Conservation (phyloP, 1,139 yeast species). For the Candida sojae region DNA sequence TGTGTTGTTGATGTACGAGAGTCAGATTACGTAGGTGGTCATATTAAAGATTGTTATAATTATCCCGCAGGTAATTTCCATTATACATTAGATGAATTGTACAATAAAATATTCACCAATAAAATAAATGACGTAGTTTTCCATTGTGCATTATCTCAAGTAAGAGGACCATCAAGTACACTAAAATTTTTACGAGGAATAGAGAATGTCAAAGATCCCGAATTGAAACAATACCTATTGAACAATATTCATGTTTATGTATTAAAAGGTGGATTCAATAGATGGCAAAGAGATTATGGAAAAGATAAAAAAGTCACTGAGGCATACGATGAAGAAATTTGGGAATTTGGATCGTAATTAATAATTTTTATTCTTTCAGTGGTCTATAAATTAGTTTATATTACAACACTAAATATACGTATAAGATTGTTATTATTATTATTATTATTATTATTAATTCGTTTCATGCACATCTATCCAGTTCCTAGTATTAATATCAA, state of each 20-base stretch:
- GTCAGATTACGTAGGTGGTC: conserved; percentile 69
- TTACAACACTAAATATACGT: not conserved
- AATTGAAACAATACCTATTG: conserved; percentile 21
- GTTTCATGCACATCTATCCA: too few relatives aligned
- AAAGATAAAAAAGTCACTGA: conserved; percentile 67
- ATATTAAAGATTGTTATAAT: conserved; percentile 62
- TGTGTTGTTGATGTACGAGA: conserved; percentile 88
- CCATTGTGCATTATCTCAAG: conserved; percentile 90
- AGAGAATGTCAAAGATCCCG: conserved; percentile 34
- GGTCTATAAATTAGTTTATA: not conserved
- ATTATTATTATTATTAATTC: too few relatives aligned
- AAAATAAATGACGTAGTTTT: conserved; percentile 64
- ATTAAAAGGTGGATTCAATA: conserved; percentile 78
- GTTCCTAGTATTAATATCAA: not conserved
- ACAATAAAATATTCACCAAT: conserved; percentile 30
- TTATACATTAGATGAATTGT: conserved; percentile 43
- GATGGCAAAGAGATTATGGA: conserved; percentile 81
- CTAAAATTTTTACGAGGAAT: conserved; percentile 61
- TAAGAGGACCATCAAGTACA: conserved; percentile 87
- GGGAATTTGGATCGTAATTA: conserved; percentile 34
- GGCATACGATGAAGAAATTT: conserved; percentile 57
- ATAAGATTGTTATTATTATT: not conserved
- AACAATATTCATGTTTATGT: conserved; percentile 62
- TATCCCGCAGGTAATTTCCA: conserved; percentile 59
- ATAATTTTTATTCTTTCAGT: not conserved